Evolutionary conservation across 495 filamentous ascomycete genomes (phyloP).

Genomic region (Cairneyella variabilis): DNA sequence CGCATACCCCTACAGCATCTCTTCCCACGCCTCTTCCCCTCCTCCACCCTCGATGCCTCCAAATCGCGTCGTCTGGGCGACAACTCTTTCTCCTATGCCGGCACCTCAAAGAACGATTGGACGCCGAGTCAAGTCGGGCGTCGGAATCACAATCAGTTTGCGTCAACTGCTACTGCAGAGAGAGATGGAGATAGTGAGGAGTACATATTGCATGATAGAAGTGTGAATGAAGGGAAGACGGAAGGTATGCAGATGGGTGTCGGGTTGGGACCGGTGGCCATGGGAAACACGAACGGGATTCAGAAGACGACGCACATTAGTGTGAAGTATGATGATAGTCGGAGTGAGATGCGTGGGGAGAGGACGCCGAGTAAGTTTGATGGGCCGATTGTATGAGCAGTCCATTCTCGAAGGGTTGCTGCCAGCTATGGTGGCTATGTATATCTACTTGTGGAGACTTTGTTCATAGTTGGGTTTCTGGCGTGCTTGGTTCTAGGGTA

Average conservation of each 20-base stretch:
- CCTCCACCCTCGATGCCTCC: background rate
- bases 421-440: too few relatives aligned
- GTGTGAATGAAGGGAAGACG: background rate
- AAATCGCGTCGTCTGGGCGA: background rate
- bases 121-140: background rate
- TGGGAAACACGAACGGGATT: background rate
- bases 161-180: background rate
- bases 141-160: background rate
- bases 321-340: background rate
- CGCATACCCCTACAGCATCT: background rate
- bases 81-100: background rate
- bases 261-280: background rate
- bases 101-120: constrained; percentile 1
- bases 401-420: too few relatives aligned
- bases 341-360: background rate
- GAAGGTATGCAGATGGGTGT: too few relatives aligned
- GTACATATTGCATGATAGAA: constrained; percentile 5
- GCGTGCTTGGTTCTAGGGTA: too few relatives aligned
- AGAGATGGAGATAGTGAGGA: constrained; percentile 1
- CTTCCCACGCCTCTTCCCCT: constrained; percentile 9
- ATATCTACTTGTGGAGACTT: too few relatives aligned
- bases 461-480: too few relatives aligned
- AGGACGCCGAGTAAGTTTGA: background rate
- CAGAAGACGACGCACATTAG: background rate
- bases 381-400: background rate